Evolutionary conservation across 1,284 basidiomycete species (phyloP).

Genomic region (Gymnopus androsaceus): DNA sequence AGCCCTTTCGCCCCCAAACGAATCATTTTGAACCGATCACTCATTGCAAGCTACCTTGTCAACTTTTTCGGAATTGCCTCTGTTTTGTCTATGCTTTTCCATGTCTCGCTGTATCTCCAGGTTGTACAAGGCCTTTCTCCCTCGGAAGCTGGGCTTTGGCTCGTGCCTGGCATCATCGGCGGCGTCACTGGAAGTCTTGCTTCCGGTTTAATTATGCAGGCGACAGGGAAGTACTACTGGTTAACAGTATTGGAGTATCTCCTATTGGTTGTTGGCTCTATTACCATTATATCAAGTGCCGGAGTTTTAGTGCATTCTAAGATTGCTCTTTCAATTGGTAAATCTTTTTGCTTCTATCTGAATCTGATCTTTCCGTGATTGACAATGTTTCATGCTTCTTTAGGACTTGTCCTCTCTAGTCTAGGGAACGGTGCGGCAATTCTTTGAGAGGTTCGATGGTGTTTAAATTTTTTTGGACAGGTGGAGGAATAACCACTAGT

Average conservation of each 20-base stretch:
- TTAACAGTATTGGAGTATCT: constrained; percentile 48
- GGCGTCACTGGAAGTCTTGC: constrained; percentile 50
- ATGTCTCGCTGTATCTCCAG: constrained; percentile 58
- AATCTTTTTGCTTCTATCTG: constrained; percentile 15
- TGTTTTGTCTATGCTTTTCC: constrained; percentile 50
- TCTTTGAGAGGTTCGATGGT: neutral
- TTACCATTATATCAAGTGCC: constrained; percentile 39
- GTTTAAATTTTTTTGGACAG: constrained; percentile 27
- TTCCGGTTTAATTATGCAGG: constrained; percentile 57
- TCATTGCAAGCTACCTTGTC: constrained; percentile 57
- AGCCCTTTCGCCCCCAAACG: constrained; percentile 61
- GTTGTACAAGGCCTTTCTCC: constrained; percentile 51
- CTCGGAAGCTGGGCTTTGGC: constrained; percentile 49
- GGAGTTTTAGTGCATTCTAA: constrained; percentile 40
- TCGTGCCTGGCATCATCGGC: constrained; percentile 49
- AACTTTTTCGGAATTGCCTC: constrained; percentile 58
- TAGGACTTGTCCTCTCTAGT: constrained; percentile 39
- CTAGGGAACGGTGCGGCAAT: constrained; percentile 46
- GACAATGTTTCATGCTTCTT: neutral
- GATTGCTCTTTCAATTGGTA: constrained; percentile 44
- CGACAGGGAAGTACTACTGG: constrained; percentile 57
- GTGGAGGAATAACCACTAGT: constrained; percentile 54
- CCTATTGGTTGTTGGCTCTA: constrained; percentile 41
- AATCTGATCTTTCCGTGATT: neutral
- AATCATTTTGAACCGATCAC: constrained; percentile 49